A percentile compares a stretch with the other conserved stretches of the same genome.
These are phyloP conservation scores for Calycina marina DNA, from an alignment of 2,329 filamentous ascomycete genomes.

Conservation along the genomic window DNA sequence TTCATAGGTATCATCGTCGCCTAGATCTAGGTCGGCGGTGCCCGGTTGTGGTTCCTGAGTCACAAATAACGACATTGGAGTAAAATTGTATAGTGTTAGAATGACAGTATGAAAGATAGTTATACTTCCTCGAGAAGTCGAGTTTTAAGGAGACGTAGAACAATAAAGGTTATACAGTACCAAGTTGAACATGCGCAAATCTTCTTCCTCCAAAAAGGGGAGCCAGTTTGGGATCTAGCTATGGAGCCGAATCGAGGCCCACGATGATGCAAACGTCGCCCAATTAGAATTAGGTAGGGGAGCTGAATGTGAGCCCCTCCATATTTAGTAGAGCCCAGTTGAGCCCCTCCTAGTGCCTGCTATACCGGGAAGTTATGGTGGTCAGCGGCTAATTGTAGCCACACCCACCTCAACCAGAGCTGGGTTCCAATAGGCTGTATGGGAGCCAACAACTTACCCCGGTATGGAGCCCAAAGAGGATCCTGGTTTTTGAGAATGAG, in stretches of 20 bases:
- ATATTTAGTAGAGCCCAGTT: background rate
- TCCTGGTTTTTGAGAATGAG: constrained; percentile 5
- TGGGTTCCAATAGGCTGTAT: constrained; percentile 8
- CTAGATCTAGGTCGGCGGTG: constrained; percentile 5
- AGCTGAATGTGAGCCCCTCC: too few species aligned
- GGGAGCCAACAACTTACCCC: constrained; percentile 5
- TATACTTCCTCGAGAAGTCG: constrained; percentile 4
- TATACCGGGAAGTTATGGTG: constrained; percentile 3
- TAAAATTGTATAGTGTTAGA: constrained; percentile 5
- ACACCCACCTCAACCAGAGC: constrained; percentile 4
- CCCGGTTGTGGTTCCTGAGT: constrained; percentile 2
- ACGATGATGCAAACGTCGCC: too few species aligned
- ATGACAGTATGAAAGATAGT: constrained; percentile 3
- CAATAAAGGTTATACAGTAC: constrained; percentile 3
- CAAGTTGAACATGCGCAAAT: background rate
- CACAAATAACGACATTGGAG: constrained; percentile 4
- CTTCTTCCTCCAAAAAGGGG: too few species aligned
- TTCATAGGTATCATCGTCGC: constrained; percentile 4
- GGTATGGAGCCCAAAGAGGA: constrained; percentile 6
- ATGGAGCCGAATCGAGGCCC: too few species aligned
- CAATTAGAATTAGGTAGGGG: too few species aligned
- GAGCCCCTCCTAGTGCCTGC: too few species aligned
- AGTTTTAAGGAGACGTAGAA: constrained; percentile 2
- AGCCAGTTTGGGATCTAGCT: too few species aligned
- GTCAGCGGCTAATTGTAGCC: constrained; percentile 7